phyloP scores from a whole-genome alignment of 768 basidiomycete species.

The Collybia sp. region DNA sequence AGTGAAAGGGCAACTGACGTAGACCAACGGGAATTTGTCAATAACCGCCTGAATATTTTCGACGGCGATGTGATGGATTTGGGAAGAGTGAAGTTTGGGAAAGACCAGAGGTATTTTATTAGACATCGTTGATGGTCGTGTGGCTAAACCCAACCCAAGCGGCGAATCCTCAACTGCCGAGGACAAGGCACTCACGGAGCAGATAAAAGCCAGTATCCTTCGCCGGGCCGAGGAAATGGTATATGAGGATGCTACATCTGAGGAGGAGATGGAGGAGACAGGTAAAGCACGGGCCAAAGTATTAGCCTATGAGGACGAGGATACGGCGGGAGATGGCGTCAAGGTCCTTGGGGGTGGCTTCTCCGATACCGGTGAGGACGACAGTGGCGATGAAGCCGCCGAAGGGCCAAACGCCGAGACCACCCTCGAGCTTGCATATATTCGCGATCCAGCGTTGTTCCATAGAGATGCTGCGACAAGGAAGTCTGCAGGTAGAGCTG shows the following conservation, averaged over 20 bases:
- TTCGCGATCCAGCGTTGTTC: constrained; percentile 71
- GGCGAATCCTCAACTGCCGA: constrained; percentile 39
- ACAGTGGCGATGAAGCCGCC: constrained; percentile 16
- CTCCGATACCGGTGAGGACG: constrained; percentile 28
- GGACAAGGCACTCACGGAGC: constrained; percentile 57
- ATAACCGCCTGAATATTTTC: constrained; percentile 67
- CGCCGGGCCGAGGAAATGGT: constrained; percentile 54
- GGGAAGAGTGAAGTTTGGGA: constrained; percentile 48
- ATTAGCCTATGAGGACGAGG: constrained; percentile 44
- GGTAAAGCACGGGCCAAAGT: constrained; percentile 18
- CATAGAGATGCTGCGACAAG: constrained; percentile 72
- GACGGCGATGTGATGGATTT: constrained; percentile 71
- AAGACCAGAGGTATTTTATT: no score
- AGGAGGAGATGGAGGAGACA: constrained; percentile 53
- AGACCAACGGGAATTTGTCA: constrained; percentile 11
- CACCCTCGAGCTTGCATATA: constrained; percentile 72
- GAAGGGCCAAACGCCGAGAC: constrained; percentile 42
- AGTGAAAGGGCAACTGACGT: constrained; percentile 4
- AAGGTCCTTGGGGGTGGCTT: constrained; percentile 61
- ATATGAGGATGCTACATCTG: constrained; percentile 31
- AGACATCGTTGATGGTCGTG: no score
- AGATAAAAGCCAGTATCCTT: constrained; percentile 83
- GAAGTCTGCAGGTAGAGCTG: constrained; percentile 58
- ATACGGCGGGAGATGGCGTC: constrained; percentile 42
- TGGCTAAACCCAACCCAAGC: constrained; percentile 19